Evolutionary conservation across 2,329 filamentous ascomycete species (phyloP).

Genomic region (Zalaria sp.): DNA sequence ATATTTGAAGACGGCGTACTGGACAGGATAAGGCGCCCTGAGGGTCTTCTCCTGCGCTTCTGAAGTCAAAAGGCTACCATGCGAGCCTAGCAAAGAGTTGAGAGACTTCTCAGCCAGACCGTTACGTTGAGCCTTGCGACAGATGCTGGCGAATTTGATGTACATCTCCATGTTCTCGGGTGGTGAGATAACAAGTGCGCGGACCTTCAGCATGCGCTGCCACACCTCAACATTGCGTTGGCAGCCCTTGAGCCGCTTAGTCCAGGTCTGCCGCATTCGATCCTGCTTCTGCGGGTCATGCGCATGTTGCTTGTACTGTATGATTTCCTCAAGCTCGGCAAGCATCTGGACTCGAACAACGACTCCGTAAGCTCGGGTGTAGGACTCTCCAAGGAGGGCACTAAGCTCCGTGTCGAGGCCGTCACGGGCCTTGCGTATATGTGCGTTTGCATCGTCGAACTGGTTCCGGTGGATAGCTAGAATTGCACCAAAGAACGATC

Average conservation of each 20-base stretch:
- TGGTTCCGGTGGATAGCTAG: slow-evolving; percentile 89
- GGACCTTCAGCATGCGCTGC: slow-evolving; percentile 94
- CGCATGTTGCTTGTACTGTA: slow-evolving; percentile 84
- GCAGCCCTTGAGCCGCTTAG: slow-evolving; percentile 83
- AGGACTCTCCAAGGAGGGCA: slow-evolving; percentile 93
- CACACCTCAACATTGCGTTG: slow-evolving; percentile 97
- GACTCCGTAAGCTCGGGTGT: slow-evolving; percentile 94
- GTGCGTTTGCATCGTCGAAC: slow-evolving; percentile 77
- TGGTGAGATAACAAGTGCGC: slow-evolving; percentile 80
- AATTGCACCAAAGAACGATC: slow-evolving; percentile 96
- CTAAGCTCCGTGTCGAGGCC: slow-evolving; percentile 91
- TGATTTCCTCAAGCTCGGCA: slow-evolving; percentile 94
- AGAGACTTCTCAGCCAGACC: slow-evolving; percentile 91
- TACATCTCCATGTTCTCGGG: slow-evolving; percentile 97
- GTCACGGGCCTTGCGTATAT: slow-evolving; percentile 84
- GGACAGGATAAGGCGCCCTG: slow-evolving; percentile 59
- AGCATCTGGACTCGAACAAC: slow-evolving; percentile 98
- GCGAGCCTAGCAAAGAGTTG: slow-evolving; percentile 63
- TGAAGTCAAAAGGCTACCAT: slow-evolving; percentile 37
- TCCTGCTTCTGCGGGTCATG: slow-evolving; percentile 73
- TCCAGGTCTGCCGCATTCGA: slow-evolving; percentile 89
- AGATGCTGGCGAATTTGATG: slow-evolving; percentile 98
- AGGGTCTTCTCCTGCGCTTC: slow-evolving; percentile 37
- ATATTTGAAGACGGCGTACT: slow-evolving; percentile 95
- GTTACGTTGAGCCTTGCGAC: slow-evolving; percentile 88